Evolutionary conservation across 2,329 filamentous ascomycete genomes (phyloP), one percentile per base, ranked within the genome.

Genomic region (Botryosphaeria dothidea): DNA sequence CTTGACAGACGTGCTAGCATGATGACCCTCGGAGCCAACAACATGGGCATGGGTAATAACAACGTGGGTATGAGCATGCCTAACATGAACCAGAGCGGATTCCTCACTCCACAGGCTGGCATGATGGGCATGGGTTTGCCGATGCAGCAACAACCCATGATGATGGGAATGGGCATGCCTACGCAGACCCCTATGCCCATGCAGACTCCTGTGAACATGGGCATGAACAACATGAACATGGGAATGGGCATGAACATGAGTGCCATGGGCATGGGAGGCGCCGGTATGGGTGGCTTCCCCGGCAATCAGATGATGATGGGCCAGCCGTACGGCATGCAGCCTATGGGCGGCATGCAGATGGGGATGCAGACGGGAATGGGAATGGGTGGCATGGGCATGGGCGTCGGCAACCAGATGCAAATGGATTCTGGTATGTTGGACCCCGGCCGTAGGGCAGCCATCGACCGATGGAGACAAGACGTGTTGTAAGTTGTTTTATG

Each of bases 401-500:
- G 57, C n/a, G 43, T 60, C n/a, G 41, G 56, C 38, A 58, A 61
- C 66, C 58, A 61, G 11, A 69, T 71, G 70, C 67, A 66, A 62
- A 65, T 69, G 67, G n/a, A 68, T 71, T 68, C 69, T 68, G 69
- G 69, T 72, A 69, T 41, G 1, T 76, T 84, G 71, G 80, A 85
- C 71, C 75, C 80, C 4, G 78, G 78, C 62, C 84, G 86, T 71
- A 78, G 84, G 62, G 85, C 83, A 66, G 77, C 84, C 66, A 87
- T 88, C 74, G 85, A 88, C 77, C 83, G 81, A 36, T 88, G 86
- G 86, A 81, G 86, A 71, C 79, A 84, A 69, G 73, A 77, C 54
- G 73, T 82, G 63, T 70, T 36, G 43, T 61, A n/a, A n/a, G n/a
- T n/a, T n/a, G n/a, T n/a, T n/a, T n/a, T n/a, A 27, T n/a, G 21